Base-by-base conservation (phyloP, 768 basidiomycete genomes). In the Trametes meyenii region DNA sequence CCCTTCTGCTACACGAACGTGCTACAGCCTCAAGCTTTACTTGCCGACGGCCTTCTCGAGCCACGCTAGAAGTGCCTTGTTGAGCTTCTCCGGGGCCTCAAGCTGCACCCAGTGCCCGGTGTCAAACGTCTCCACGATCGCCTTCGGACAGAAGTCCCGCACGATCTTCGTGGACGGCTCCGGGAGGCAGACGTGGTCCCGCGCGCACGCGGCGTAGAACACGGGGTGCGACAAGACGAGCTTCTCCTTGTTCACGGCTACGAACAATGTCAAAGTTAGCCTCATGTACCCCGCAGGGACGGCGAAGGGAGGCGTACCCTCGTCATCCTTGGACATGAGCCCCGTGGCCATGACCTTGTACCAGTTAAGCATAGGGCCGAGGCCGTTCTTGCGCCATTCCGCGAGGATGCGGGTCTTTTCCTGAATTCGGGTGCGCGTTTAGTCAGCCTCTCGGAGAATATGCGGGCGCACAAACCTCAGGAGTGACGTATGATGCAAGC, bases 41-140 rank as follows among this genome's bases (percentile, higher is more conserved):
- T 58, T 58, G 26, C 49, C 57, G 6, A 58, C 57, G 1, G 57
- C 29, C 43, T 50, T 54, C 53, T 63, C 58, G 35, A 70, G 60
- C 78, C 78, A 79, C n/a, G 58, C 64, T 33, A 72, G 61, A 38
- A 79, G 72, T n/a, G 69, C 72, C 6, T 63, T 58, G 46, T 78
- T 81, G 35, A 79, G 64, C 42, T 71, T 68, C 21, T 75, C 72
- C 0, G 75, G 67, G 26, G 65, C 69, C 51, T 75, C 75, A 62
- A 80, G 55, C 3, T 71, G 70, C 10, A 71, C 63, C 75, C 77
- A 81, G 55, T 81, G 80, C 1, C 74, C 76, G 2, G 70, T 65
- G 35, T 78, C 74, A 29, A 76, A 74, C 52, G 74, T 74, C 54
- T 62, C 69, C 8, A 72, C 60, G 11, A 74, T 74, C 46, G 67